These are phyloP conservation scores for Cladophialophora chaetospira DNA, from an alignment of 2,329 filamentous ascomycete genomes.

Conservation along the genomic window DNA sequence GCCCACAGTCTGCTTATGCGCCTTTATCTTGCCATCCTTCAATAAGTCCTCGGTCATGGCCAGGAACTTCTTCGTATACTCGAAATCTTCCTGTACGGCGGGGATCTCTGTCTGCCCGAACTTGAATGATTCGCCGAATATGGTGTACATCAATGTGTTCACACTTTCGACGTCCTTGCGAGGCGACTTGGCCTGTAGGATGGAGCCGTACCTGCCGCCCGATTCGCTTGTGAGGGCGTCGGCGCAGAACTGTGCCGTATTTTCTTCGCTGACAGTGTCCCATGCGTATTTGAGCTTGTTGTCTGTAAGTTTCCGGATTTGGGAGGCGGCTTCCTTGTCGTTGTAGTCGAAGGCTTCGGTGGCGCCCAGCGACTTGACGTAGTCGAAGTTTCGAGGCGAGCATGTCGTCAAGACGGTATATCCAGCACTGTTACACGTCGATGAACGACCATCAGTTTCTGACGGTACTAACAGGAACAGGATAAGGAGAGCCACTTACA, in stretches of 20 bases:
- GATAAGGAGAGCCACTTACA: conserved; percentile 27
- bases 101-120: conserved; percentile 18
- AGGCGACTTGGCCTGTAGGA: conserved; percentile 34
- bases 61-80: conserved; percentile 47
- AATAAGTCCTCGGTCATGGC: conserved; percentile 45
- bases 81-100: conserved; percentile 42
- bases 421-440: conserved; percentile 35
- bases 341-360: conserved; percentile 51
- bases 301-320: conserved; percentile 39
- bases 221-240: conserved; percentile 39
- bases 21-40: conserved; percentile 46
- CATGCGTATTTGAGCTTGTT: conserved; percentile 43
- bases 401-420: conserved; percentile 46
- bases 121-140: conserved; percentile 39
- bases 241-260: conserved; percentile 38
- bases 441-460: background rate
- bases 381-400: conserved; percentile 47
- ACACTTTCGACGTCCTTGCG: conserved; percentile 40
- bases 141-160: conserved; percentile 40
- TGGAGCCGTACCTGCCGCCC: conserved; percentile 37
- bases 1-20: conserved; percentile 47
- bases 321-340: conserved; percentile 35
- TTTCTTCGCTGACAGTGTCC: conserved; percentile 41
- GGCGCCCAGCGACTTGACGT: conserved; percentile 50
- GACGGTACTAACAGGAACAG: background rate